Evolutionary conservation across 768 basidiomycete species (phyloP).

Genomic region (Boletus rubroflammeus): DNA sequence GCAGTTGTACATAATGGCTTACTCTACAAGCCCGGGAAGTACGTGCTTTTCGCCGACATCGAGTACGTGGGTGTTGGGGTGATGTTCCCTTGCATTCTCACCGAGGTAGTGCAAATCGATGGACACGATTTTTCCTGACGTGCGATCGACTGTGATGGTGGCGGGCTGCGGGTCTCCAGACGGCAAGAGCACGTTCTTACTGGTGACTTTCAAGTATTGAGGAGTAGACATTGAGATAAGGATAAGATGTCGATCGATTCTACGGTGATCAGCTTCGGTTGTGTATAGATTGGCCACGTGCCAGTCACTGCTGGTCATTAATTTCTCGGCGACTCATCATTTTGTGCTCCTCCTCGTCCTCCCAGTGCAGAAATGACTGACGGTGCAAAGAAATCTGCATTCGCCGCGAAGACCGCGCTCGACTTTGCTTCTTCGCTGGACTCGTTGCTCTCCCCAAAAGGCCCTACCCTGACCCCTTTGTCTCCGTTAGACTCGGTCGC

Average conservation of each 20-base stretch:
- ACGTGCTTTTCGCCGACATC: conserved; percentile 58
- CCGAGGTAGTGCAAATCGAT: conserved; percentile 38
- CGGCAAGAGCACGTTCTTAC: conserved; percentile 58
- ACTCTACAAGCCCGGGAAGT: conserved; percentile 84
- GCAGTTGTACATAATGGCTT: conserved; percentile 1
- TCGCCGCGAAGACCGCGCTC: conserved; percentile 5
- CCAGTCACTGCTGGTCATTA: too few relatives aligned
- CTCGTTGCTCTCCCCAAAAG: conserved; percentile 50
- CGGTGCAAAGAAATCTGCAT: conserved; percentile 11
- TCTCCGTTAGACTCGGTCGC: conserved; percentile 43
- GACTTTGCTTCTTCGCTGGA: conserved; percentile 35
- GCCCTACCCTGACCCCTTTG: conserved; percentile 27
- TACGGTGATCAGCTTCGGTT: too few relatives aligned
- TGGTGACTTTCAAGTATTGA: conserved; percentile 42
- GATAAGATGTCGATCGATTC: too few relatives aligned
- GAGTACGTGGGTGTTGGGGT: conserved; percentile 38
- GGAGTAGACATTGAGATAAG: conserved; percentile 9
- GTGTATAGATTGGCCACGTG: conserved; percentile 8
- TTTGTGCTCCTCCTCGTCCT: not conserved
- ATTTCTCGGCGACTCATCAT: too few relatives aligned
- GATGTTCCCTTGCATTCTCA: conserved; percentile 24
- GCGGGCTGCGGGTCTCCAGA: conserved; percentile 50
- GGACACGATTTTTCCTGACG: conserved; percentile 57
- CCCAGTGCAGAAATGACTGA: conserved; percentile 19
- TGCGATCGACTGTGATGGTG: conserved; percentile 56